These are phyloP conservation scores for Blepharisma japonicum DNA, from an alignment of 73 alveolate species.

Conservation along the genomic window DNA sequence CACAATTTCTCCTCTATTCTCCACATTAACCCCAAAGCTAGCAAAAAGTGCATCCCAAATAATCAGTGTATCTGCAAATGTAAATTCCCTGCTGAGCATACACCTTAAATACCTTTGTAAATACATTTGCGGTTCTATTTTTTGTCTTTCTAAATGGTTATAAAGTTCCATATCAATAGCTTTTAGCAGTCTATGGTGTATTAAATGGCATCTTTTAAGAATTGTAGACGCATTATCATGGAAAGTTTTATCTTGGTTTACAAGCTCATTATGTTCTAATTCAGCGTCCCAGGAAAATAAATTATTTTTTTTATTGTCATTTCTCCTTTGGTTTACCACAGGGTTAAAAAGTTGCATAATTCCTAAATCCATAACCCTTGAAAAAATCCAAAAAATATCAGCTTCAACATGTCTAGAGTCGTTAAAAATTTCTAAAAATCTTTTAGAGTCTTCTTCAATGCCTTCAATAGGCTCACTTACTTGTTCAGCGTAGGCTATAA, in stretches of 20 bases:
- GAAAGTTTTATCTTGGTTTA: not conserved
- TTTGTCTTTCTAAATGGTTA: conserved; percentile 17
- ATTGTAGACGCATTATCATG: not conserved
- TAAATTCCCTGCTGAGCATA: conserved; percentile 21
- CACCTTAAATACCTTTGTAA: conserved; percentile 24
- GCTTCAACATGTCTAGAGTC: conserved; percentile 5
- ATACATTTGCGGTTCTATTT: conserved; percentile 28
- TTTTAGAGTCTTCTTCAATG: not conserved
- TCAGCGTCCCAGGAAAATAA: conserved; percentile 17
- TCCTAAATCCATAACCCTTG: conserved; percentile 9
- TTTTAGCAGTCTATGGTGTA: conserved; percentile 17
- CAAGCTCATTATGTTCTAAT: conserved; percentile 8
- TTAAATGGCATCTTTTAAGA: conserved; percentile 10
- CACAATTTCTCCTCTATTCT: not conserved
- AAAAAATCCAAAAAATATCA: conserved; percentile 19
- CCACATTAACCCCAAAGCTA: not conserved
- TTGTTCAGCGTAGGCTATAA: conserved; percentile 53
- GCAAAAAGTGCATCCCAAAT: conserved; percentile 33
- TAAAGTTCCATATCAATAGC: conserved; percentile 2
- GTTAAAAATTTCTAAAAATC: not conserved
- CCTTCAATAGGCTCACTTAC: not conserved
- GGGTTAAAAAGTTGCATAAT: conserved; percentile 26
- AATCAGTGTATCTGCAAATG: not conserved
- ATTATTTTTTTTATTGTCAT: not conserved
- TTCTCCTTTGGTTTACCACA: not conserved